These are phyloP conservation scores for Magnusiomyces starmeri DNA, from an alignment of 1,139 yeast genomes.

Conservation along the genomic window DNA sequence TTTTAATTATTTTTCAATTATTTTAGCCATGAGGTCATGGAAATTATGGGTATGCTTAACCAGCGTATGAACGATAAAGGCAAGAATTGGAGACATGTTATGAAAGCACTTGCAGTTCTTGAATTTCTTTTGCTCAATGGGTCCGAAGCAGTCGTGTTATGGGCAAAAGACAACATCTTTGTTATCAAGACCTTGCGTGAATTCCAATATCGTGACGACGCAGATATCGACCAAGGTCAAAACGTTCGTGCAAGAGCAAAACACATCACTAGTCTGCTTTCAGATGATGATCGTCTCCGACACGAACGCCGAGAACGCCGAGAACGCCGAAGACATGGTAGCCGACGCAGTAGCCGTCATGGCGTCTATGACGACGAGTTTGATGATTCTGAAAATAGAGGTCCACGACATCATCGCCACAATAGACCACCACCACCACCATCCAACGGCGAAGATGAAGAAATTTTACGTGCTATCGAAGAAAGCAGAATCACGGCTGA, in stretches of 20 bases:
- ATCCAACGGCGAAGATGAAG: conserved; percentile 54
- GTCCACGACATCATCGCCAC: conserved; percentile 5
- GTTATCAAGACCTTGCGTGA: conserved; percentile 87
- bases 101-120: conserved; percentile 69
- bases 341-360: conserved; percentile 39
- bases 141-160: conserved; percentile 81
- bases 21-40: conserved; percentile 62
- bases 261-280: conserved; percentile 54
- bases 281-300: conserved; percentile 76
- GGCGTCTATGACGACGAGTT: conserved; percentile 16
- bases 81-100: conserved; percentile 96
- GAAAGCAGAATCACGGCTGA: conserved; percentile 79
- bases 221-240: conserved; percentile 82
- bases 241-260: conserved; percentile 85
- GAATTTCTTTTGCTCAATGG: conserved; percentile 87
- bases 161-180: conserved; percentile 91
- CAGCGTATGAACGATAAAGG: conserved; percentile 93
- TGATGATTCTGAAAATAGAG: conserved; percentile 5
- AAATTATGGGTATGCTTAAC: conserved; percentile 93
- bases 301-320: conserved; percentile 26
- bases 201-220: conserved; percentile 76
- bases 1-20: not conserved
- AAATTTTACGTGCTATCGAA: conserved; percentile 73
- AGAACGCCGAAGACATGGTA: not conserved
- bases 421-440: conserved; percentile 13